A percentile compares a stretch with the other conserved stretches of the same genome.
Conservation (phyloP, 352 stramenopile species). For the Globisporangium takayamanum region DNA sequence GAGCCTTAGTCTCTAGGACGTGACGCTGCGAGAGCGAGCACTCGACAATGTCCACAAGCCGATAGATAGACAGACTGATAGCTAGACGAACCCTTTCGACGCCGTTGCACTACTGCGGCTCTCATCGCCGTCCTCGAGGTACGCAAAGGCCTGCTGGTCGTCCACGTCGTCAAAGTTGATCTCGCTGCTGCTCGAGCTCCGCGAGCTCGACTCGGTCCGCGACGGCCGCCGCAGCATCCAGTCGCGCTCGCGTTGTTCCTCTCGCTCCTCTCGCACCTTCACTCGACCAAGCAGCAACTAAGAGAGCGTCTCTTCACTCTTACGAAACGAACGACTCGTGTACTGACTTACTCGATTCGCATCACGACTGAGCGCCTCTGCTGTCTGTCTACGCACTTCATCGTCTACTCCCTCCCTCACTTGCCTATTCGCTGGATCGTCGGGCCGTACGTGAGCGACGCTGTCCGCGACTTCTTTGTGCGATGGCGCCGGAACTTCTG, state of each 20-base stretch:
- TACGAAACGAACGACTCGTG: no score
- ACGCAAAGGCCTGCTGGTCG: constrained; percentile 47
- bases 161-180: constrained; percentile 61
- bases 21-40: neutral
- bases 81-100: constrained; percentile 18
- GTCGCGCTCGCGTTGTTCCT: neutral
- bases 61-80: neutral
- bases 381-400: no score
- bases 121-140: constrained; percentile 41
- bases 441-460: constrained; percentile 11
- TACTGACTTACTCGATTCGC: no score
- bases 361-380: no score
- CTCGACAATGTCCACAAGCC: no score
- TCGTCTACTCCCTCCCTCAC: neutral
- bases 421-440: constrained; percentile 11
- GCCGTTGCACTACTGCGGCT: constrained; percentile 8
- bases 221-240: constrained; percentile 25
- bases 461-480: constrained; percentile 21
- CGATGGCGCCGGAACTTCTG: constrained; percentile 32
- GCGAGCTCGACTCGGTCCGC: constrained; percentile 32
- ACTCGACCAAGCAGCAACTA: no score
- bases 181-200: constrained; percentile 28
- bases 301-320: no score
- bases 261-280: no score
- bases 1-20: neutral